These are phyloP conservation scores for Mortierella sp. DNA, from an alignment of 371 early-diverging fungal species.

Conservation along the genomic window DNA sequence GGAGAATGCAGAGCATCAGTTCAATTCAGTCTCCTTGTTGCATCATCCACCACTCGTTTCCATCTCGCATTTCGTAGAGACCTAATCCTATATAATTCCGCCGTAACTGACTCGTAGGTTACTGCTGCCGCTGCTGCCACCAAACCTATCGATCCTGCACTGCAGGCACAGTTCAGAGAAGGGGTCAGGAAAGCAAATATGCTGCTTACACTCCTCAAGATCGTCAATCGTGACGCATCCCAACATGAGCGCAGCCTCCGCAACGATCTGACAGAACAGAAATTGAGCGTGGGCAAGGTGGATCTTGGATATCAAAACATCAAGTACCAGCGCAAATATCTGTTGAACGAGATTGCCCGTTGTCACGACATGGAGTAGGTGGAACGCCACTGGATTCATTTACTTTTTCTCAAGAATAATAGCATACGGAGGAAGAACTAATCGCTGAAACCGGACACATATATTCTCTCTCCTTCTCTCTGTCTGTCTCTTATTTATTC, in stretches of 20 bases:
- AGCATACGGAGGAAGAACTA: neutral
- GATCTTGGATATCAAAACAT: conserved; percentile 53
- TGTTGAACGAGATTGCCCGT: conserved; percentile 50
- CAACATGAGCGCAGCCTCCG: conserved; percentile 41
- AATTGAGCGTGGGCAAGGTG: conserved; percentile 29
- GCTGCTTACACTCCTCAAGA: conserved; percentile 30
- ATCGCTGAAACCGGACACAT: neutral
- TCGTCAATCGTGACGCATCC: conserved; percentile 37
- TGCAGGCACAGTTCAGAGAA: conserved; percentile 6
- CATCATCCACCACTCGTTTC: too few relatives aligned
- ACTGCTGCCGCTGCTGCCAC: neutral
- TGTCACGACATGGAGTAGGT: conserved; percentile 54
- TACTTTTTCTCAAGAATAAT: too few relatives aligned
- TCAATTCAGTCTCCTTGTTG: too few relatives aligned
- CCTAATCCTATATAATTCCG: neutral
- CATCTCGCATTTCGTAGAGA: too few relatives aligned
- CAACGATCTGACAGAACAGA: conserved; percentile 46
- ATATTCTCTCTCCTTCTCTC: neutral
- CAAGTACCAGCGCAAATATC: conserved; percentile 52
- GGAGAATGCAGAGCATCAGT: too few relatives aligned
- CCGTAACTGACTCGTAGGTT: neutral
- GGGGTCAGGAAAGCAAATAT: conserved; percentile 8
- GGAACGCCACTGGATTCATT: neutral
- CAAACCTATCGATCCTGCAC: conserved; percentile 2
- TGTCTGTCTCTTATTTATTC: neutral